Evolutionary conservation across 805 yeast species (phyloP).

Genomic region (Teunomyces pallodes): DNA sequence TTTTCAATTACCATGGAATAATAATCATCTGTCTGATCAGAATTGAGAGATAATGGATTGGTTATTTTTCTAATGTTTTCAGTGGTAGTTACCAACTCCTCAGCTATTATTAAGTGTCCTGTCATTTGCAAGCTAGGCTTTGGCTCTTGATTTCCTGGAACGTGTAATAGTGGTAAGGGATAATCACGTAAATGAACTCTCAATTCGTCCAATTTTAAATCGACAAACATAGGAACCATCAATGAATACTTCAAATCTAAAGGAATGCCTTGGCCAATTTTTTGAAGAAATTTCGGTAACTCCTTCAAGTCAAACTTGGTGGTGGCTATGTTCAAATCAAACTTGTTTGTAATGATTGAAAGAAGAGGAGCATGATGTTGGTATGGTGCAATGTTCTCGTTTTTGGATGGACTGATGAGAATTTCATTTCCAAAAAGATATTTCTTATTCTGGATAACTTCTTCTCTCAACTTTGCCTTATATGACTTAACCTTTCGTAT

Average conservation of each 20-base stretch:
- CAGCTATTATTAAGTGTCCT: constrained; percentile 72
- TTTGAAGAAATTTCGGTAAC: constrained; percentile 60
- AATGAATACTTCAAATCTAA: constrained; percentile 64
- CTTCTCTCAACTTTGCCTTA: constrained; percentile 34
- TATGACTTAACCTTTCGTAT: constrained; percentile 55
- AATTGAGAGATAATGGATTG: constrained; percentile 60
- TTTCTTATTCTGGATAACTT: constrained; percentile 33
- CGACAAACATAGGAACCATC: constrained; percentile 60
- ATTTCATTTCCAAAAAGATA: constrained; percentile 37
- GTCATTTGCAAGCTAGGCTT: constrained; percentile 31
- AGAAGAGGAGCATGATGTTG: constrained; percentile 35
- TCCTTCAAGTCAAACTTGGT: constrained; percentile 31
- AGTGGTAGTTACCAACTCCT: constrained; percentile 50
- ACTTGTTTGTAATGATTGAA: constrained; percentile 25
- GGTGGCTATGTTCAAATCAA: constrained; percentile 21
- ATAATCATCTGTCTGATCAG: constrained; percentile 30
- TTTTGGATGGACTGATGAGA: constrained; percentile 12
- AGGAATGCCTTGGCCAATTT: constrained; percentile 84
- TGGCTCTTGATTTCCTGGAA: constrained; percentile 50
- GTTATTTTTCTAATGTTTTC: constrained; percentile 57
- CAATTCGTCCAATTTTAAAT: constrained; percentile 57
- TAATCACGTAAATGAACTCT: constrained; percentile 78
- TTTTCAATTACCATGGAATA: constrained; percentile 67
- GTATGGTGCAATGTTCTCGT: constrained; percentile 29
- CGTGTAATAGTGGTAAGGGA: constrained; percentile 76